Evolutionary conservation across 306 rosid genomes (phyloP).

Genomic region (Vicia sativa): DNA sequence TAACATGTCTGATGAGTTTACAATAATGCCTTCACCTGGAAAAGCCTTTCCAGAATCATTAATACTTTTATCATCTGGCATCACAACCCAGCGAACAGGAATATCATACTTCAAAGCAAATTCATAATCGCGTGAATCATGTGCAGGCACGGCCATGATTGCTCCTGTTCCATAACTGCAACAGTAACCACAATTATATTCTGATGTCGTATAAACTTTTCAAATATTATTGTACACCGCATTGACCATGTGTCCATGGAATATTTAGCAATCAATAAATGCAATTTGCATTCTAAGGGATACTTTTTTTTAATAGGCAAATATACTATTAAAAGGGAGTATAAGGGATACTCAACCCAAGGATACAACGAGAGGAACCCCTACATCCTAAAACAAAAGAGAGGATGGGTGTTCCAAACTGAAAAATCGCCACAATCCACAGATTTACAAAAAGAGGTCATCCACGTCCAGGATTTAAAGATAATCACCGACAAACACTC

Average conservation of each 20-base stretch:
- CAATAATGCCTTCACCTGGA: slow-evolving; percentile 70
- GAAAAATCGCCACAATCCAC: too few relatives aligned
- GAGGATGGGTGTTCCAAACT: too few relatives aligned
- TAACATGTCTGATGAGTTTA: slow-evolving; percentile 65
- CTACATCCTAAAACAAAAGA: too few relatives aligned
- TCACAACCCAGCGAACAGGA: slow-evolving; percentile 72
- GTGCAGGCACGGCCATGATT: slow-evolving; percentile 97
- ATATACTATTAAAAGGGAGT: too few relatives aligned
- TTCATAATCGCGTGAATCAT: slow-evolving; percentile 88
- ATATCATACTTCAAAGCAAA: slow-evolving; percentile 78
- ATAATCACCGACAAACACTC: too few relatives aligned
- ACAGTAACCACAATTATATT: slow-evolving; percentile 36
- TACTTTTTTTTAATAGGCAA: too few relatives aligned
- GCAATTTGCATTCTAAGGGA: slow-evolving; percentile 30
- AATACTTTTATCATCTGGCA: slow-evolving; percentile 56
- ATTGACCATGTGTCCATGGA: slow-evolving; percentile 24
- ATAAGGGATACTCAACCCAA: too few relatives aligned
- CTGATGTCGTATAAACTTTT: slow-evolving; percentile 8
- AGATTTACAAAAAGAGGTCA: too few relatives aligned
- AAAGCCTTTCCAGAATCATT: slow-evolving; percentile 61
- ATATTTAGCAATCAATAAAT: slow-evolving; percentile 37
- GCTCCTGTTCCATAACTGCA: slow-evolving; percentile 98
- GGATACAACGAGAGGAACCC: too few relatives aligned
- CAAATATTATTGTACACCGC: slow-evolving; percentile 25
- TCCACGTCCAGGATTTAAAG: too few relatives aligned